Evolutionary conservation across 139 green algal species (phyloP), one percentile per base, ranked within the genome.

Genomic region (Ettlia oleoabundans): DNA sequence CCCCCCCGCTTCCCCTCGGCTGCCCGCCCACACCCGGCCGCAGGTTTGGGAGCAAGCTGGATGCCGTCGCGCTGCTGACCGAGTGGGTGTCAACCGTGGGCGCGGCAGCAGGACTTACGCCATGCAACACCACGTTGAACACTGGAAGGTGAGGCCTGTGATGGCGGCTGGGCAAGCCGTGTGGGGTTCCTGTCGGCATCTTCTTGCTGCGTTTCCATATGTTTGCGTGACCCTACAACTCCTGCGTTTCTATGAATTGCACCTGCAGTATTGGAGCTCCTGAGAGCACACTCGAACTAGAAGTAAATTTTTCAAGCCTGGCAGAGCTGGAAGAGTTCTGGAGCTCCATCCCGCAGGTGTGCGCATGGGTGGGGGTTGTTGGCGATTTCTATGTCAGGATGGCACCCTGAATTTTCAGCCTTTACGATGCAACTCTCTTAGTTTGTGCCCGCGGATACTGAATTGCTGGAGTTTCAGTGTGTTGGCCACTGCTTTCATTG

Each of bases 51-150:
- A 74, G 84, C 77, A 96, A 96, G 83, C 24, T 85, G 42, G 87
- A 94, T 2, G 90, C 92, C 0, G 92, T 89, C 4, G 52, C 58
- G 2, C 77, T 96, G 69, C 68, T 96, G 40, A 84, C 93, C 77
- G 91, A 96, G 41, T 96, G 93, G 93, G 91, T 96, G 6, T 18
- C 40, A 8, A 67, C 86, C 22, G 78, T 96, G 28, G 93, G 91
- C 9, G 75, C 61, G 18, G 53, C 67, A 26, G 92, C 93, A 24
- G 93, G 93, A 10, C 75, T 95, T 10, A 90, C 76, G 15, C 28
- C 81, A 4, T 28, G 40, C 26, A 95, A 95, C 76, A 86, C 89
- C 1, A 77, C 78, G 1, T 83, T 96, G 7, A 82, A 80, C 64
- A 90, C 75, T 61, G 93, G 93, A 2, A 79, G 86, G 30, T 65